Conservation (phyloP, 305 asterid species). For the Fraxinus latifolia region DNA sequence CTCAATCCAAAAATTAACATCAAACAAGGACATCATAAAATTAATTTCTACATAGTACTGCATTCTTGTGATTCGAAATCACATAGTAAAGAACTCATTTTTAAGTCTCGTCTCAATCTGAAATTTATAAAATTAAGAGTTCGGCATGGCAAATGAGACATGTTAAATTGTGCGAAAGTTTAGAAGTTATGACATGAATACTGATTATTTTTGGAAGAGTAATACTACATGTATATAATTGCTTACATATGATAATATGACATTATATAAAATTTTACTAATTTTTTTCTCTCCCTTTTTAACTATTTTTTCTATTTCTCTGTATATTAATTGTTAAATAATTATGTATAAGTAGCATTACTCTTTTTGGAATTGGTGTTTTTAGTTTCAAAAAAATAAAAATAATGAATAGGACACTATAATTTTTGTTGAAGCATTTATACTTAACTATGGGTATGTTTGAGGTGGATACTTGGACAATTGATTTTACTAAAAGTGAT, state of each 20-base stretch:
- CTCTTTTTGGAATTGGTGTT: not conserved
- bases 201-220: too few relatives aligned
- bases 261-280: not conserved
- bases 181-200: not conserved
- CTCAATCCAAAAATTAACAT: not conserved
- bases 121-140: not conserved
- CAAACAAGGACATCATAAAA: not conserved
- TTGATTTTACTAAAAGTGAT: not conserved
- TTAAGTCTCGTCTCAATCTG: not conserved
- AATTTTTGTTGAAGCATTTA: not conserved
- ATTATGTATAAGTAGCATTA: too few relatives aligned
- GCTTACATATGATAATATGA: not conserved
- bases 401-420: not conserved
- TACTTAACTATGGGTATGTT: not conserved
- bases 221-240: not conserved
- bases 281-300: not conserved
- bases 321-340: too few relatives aligned
- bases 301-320: not conserved
- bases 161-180: not conserved
- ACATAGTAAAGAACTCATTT: not conserved
- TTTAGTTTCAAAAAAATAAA: not conserved
- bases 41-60: not conserved
- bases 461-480: not conserved
- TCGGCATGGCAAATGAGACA: not conserved
- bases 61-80: not conserved